Evolutionary conservation across 1,139 yeast species (phyloP).

Genomic region (Spencermartinsiella ligniputridi): DNA sequence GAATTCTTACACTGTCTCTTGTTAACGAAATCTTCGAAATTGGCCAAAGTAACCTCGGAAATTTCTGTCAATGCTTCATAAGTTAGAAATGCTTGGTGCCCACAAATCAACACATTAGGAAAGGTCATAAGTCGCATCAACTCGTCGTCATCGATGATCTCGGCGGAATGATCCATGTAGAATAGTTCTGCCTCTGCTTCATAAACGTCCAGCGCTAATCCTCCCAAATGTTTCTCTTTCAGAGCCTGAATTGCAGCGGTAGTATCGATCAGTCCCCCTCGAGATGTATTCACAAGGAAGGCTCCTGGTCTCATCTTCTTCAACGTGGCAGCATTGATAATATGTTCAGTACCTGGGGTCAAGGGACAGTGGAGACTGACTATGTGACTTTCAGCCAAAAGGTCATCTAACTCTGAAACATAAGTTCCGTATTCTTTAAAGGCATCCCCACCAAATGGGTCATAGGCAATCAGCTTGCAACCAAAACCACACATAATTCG

Average conservation of each 20-base stretch:
- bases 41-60: conserved; percentile 19
- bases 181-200: conserved; percentile 48
- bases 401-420: conserved; percentile 47
- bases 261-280: conserved; percentile 71
- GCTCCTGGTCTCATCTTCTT: conserved; percentile 60
- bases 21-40: conserved; percentile 12
- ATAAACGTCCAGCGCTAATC: conserved; percentile 59
- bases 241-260: conserved; percentile 53
- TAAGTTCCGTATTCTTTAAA: conserved; percentile 42
- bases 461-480: conserved; percentile 46
- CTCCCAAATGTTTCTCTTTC: conserved; percentile 61
- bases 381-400: conserved; percentile 49
- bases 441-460: conserved; percentile 35
- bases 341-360: conserved; percentile 49
- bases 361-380: conserved; percentile 60
- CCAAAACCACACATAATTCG: conserved; percentile 59
- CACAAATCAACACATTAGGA: conserved; percentile 25
- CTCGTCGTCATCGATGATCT: conserved; percentile 23
- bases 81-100: conserved; percentile 28
- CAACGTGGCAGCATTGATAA: conserved; percentile 49
- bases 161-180: conserved; percentile 22
- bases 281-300: conserved; percentile 61
- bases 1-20: conserved; percentile 7
- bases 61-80: conserved; percentile 22
- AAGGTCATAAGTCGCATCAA: conserved; percentile 22